Evolutionary conservation across 345 rosid genomes (phyloP), one percentile per base, ranked within the genome.

Genomic region (Brassica juncea): DNA sequence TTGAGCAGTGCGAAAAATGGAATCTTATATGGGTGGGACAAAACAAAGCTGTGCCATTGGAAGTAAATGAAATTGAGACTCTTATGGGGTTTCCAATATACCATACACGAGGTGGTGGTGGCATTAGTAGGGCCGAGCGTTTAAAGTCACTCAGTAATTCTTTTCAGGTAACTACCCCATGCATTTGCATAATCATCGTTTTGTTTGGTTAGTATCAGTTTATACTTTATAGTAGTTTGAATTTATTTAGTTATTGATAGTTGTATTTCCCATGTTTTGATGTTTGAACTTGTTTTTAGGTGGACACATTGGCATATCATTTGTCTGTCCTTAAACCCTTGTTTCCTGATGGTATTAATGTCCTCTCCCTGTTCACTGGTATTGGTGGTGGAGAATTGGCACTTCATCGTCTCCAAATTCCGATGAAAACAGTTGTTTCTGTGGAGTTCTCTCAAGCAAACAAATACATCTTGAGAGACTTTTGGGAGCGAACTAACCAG

Each of bases 331-430:
- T 94, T 67, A 94, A 88, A 44, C 83, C 85, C 4, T 21, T 87
- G 76, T 94, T 76, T 80, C 97, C 97, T 0, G 25, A 34, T 19
- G 99, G 97, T 11, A 73, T 94, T 62, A 92, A 87, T 70, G 72
- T 92, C 4, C 88, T 94, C 12, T 94, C 97, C 3, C 92, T 94
- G 27, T 94, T 94, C 83, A 87, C 97, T 7, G 99, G 99, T 8
- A 94, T 94, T 12, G 99, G 99, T 14, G 99, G 97, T 27, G 99
- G 89, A 0, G 97, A 94, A 81, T 95, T 94, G 54, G 97, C 99
- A 4, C 86, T 94, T 16, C 88, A 92, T 68, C 86, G 93, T 34
- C 94, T 92, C 5, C 89, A 91, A 14, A 59, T 94, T 35, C 88
- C 77, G 0, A 42, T 92, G 84, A 92, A 92, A 72, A 83, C 65